Base-by-base conservation (phyloP, 768 basidiomycete species). In the Lyophyllum shimeji region DNA sequence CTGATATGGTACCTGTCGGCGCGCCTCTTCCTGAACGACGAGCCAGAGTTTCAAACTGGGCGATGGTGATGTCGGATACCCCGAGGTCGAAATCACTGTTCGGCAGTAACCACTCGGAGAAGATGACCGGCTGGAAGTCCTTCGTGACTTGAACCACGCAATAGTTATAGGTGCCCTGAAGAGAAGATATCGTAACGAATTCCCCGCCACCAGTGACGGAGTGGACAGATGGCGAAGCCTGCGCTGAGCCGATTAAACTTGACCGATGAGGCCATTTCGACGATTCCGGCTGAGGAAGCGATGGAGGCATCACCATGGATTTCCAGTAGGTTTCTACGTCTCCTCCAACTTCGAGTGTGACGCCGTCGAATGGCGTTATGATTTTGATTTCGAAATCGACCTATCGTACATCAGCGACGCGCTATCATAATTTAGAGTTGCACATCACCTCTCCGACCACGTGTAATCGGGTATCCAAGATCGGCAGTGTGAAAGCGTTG, bases 271-370 rank as follows among this genome's bases (percentile, higher is more conserved):
- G 67, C 57, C 70, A 69, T 23, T 71, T 73, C 42, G 76, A 71
- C 51, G 68, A 70, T 44, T 66, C 73, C 60, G 70, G 74, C 60
- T 67, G 71, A 12, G 67, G 67, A 31, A 77, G 67, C 13, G 82
- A 76, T 18, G 75, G 76, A 17, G 79, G 70, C 44, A 74, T 72
- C 27, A 76, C 76, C 18, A 87, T 84, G 2, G 95, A 95, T 74
- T 98, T 98, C 97, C 97, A 99, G 70, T 99, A 99, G 0, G 96
- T 99, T 74, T 98, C 95, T 25, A 98, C 83, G 50, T 91, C 86
- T 23, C 97, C 96, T 21, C 95, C 95, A 52, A 98, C 89, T 72
- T 95, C 93, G 12, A 98, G 80, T 55, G 93, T 93, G 47, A 94
- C 93, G 2, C 92, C 94, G 55, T 87, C 85, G 73, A 98, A 98